These are phyloP conservation scores for Telopea speciosissima DNA, from an alignment of 177 flowering plant species.

Conservation along the genomic window DNA sequence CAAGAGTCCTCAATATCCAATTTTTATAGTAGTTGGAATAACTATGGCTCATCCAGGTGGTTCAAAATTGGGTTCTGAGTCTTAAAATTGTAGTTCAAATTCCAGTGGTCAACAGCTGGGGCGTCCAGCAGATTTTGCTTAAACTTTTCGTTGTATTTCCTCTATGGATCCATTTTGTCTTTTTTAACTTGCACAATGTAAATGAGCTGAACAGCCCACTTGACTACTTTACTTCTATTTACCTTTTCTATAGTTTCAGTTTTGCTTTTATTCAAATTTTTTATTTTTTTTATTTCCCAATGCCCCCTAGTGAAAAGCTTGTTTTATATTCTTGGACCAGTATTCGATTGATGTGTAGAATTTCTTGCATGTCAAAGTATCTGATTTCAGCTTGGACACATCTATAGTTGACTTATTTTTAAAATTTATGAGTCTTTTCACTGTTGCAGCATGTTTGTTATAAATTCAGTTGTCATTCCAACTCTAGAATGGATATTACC, in stretches of 20 bases:
- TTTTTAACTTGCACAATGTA: not conserved
- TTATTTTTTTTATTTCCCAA: not conserved
- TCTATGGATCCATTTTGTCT: too few relatives aligned
- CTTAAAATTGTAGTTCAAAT: too few relatives aligned
- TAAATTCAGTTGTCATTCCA: constrained; percentile 65
- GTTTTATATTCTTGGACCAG: not conserved
- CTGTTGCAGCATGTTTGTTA: constrained; percentile 50
- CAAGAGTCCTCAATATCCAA: too few relatives aligned
- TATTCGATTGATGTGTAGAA: not conserved
- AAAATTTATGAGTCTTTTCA: too few relatives aligned
- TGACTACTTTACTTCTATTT: not conserved
- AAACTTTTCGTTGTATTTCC: too few relatives aligned
- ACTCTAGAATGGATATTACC: constrained; percentile 69
- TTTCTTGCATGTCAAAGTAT: not conserved
- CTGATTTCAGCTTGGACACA: not conserved
- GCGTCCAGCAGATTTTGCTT: too few relatives aligned
- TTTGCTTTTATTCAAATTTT: not conserved
- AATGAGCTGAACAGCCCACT: too few relatives aligned
- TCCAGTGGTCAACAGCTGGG: too few relatives aligned
- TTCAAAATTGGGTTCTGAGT: too few relatives aligned
- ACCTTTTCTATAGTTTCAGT: not conserved
- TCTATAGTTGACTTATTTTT: too few relatives aligned
- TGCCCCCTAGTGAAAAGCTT: not conserved
- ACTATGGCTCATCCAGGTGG: too few relatives aligned
- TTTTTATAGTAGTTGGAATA: too few relatives aligned